These are phyloP conservation scores for Dalbergia cultrata DNA, from an alignment of 306 rosid genomes.

Conservation along the genomic window DNA sequence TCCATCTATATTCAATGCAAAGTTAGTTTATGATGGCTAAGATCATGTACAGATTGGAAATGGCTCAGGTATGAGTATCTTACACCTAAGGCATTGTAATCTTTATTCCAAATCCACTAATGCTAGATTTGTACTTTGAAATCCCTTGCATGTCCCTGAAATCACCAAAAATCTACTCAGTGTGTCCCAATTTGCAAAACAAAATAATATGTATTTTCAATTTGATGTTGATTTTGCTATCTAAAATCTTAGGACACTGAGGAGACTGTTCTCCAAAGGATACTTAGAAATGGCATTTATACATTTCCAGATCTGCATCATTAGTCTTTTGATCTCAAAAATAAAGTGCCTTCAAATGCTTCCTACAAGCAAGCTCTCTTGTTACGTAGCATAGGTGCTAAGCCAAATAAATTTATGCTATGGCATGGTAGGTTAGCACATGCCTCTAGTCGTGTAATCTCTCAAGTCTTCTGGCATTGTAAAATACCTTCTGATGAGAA, in stretches of 20 bases:
- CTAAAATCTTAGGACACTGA: background rate
- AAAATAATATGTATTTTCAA: too few species aligned
- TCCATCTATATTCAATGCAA: too few species aligned
- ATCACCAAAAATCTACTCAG: background rate
- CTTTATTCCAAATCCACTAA: background rate
- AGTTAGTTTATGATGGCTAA: background rate
- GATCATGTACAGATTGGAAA: background rate
- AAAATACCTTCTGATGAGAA: too few species aligned
- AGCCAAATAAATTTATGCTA: background rate
- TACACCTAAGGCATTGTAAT: background rate
- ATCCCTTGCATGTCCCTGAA: background rate
- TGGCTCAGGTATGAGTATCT: background rate
- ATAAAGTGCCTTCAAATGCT: too few species aligned
- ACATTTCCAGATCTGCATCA: background rate
- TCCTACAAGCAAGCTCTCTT: too few species aligned
- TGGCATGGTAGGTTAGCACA: background rate
- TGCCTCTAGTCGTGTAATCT: too few species aligned
- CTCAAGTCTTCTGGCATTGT: too few species aligned
- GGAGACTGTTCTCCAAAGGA: background rate
- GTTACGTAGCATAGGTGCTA: background rate
- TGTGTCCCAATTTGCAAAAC: background rate
- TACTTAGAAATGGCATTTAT: background rate
- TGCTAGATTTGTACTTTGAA: too few species aligned
- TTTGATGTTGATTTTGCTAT: background rate
- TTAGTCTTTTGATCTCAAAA: too few species aligned